Percentiles rank a stretch among this genome's conserved stretches.
Evolutionary conservation across 495 filamentous ascomycete species (phyloP).

Genomic region (Bacidia gigantensis): DNA sequence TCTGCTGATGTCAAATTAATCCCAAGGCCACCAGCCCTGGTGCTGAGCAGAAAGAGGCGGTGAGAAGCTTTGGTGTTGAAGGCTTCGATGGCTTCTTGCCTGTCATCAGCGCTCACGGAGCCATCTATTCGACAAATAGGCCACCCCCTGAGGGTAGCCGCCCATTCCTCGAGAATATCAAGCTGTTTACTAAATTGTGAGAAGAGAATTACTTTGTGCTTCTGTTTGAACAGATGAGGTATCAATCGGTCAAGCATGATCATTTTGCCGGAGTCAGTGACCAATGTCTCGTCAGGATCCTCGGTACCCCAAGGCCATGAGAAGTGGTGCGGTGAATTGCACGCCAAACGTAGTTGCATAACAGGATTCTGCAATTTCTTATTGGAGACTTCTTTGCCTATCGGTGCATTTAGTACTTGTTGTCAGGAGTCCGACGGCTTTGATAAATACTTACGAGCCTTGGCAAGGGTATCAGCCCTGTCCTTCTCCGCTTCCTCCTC

Average conservation of each 20-base stretch:
- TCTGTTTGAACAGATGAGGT: conserved; percentile 54
- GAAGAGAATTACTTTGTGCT: conserved; percentile 90
- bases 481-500: conserved; percentile 49
- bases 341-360: conserved; percentile 82
- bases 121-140: conserved; percentile 85
- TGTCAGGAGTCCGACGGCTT: conserved; percentile 16
- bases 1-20: conserved; percentile 74
- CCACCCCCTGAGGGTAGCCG: conserved; percentile 55
- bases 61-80: conserved; percentile 63
- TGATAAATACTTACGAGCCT: conserved; percentile 44
- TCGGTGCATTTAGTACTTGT: neutral
- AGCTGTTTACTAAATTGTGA: conserved; percentile 92
- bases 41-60: conserved; percentile 77
- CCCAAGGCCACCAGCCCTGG: conserved; percentile 83
- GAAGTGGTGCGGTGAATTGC: conserved; percentile 92
- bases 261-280: conserved; percentile 89
- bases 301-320: conserved; percentile 70
- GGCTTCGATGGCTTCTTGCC: conserved; percentile 66
- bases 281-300: conserved; percentile 58
- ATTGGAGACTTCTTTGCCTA: conserved; percentile 60
- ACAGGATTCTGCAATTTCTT: conserved; percentile 95
- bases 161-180: conserved; percentile 83
- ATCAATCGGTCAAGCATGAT: conserved; percentile 79
- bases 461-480: conserved; percentile 53
- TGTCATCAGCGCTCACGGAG: conserved; percentile 63